Evolutionary conservation across 768 basidiomycete genomes (phyloP), one percentile per base, ranked within the genome.

Genomic region (Dioszegia aurantiaca): DNA sequence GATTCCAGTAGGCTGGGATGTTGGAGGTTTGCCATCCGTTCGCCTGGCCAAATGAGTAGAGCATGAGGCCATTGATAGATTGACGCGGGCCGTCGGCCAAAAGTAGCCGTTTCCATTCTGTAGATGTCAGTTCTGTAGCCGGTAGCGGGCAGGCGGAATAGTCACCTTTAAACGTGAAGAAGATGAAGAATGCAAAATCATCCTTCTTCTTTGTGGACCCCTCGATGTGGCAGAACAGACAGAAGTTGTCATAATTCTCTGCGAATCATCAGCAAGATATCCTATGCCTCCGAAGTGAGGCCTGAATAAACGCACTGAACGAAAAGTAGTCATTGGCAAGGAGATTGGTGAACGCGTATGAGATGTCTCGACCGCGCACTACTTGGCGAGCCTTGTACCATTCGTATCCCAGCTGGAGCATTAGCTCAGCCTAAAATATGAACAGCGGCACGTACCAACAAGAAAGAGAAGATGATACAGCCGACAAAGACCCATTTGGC

Each of bases 111-210:
- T 90, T 90, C 89, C 89, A 90, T 89, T 72, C 33, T 57, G 31
- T n/a, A 14, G 11, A 45, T 19, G 46, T 61, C 28, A 56, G 56
- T 30, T 44, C 40, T 12, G 12, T 37, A 26, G 21, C 40, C 30
- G 2, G 4, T 6, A 46, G 12, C 1, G 30, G 1, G 28, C 9
- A 5, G n/a, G 36, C 17, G 28, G 21, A 43, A n/a, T 19, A 80
- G 85, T 54, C 60, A 89, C 94, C 94, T 82, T 99, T 99, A 83
- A 99, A 98, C 0, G 88, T 88, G 79, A 99, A 99, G 84, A 98
- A 99, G 73, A 98, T 84, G 78, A 95, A 99, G 82, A 98, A 98
- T 31, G 94, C 93, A 78, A 99, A 92, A 72, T 95, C 90, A 74
- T 99, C 95, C 77, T 87, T 92, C 61, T 85, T 86, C 82, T 94